Evolutionary conservation across 2,329 filamentous ascomycete species (phyloP).

Genomic region (Xylariaceae sp.): DNA sequence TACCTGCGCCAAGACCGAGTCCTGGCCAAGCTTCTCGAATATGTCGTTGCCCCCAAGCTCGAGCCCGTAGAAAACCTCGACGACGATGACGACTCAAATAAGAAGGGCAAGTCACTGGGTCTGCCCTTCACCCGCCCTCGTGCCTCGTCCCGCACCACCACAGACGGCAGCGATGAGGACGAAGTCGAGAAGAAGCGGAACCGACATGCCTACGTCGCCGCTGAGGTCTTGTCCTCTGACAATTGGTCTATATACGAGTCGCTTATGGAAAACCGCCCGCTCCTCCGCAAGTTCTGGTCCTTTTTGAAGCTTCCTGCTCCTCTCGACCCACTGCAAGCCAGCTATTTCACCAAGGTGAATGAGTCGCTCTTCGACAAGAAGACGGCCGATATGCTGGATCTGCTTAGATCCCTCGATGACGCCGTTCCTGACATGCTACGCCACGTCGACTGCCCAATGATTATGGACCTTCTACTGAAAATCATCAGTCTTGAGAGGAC

Average conservation of each 20-base stretch:
- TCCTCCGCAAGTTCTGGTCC: constrained; percentile 82
- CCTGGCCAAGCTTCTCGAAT: constrained; percentile 80
- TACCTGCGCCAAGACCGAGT: constrained; percentile 86
- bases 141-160: constrained; percentile 49
- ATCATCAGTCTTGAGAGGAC: constrained; percentile 94
- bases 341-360: constrained; percentile 98
- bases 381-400: constrained; percentile 91
- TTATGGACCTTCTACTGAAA: constrained; percentile 95
- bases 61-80: constrained; percentile 52
- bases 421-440: constrained; percentile 81
- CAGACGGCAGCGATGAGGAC: constrained; percentile 55
- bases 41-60: constrained; percentile 78
- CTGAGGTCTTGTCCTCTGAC: constrained; percentile 90
- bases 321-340: constrained; percentile 87
- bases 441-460: constrained; percentile 95
- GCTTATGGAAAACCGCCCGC: constrained; percentile 75
- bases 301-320: constrained; percentile 82
- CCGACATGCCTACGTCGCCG: constrained; percentile 89
- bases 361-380: constrained; percentile 97
- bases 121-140: constrained; percentile 49
- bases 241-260: constrained; percentile 96
- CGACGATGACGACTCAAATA: constrained; percentile 38
- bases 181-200: constrained; percentile 87
- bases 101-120: constrained; percentile 36
- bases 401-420: constrained; percentile 79